These are phyloP conservation scores for Leishmania mexicana DNA, from an alignment of 208 protist genomes.

Conservation along the genomic window DNA sequence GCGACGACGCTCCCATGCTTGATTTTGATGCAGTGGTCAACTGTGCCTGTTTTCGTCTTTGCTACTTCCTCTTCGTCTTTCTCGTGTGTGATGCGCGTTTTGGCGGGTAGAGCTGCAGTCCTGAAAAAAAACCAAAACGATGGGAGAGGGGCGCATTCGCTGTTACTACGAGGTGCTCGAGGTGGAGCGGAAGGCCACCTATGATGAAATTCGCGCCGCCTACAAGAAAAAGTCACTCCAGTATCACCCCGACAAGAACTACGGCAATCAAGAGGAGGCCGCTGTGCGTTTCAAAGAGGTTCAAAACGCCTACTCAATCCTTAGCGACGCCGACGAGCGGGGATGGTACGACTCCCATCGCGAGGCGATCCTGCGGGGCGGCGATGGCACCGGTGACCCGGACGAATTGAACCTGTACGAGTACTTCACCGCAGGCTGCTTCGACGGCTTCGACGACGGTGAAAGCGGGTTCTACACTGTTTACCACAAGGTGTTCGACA, in stretches of 20 bases:
- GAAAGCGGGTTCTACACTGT: constrained; percentile 83
- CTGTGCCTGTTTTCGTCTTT: not conserved
- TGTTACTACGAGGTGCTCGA: constrained; percentile 92
- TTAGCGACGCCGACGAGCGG: constrained; percentile 85
- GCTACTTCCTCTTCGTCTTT: not conserved
- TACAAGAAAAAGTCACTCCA: constrained; percentile 89
- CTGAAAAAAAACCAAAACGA: constrained; percentile 2
- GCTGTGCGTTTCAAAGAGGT: constrained; percentile 86
- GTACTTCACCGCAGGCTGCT: constrained; percentile 86
- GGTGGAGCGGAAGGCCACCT: constrained; percentile 73
- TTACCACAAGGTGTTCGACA: constrained; percentile 77
- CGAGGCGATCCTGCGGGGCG: constrained; percentile 77
- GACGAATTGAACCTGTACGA: constrained; percentile 84
- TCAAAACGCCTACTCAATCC: constrained; percentile 89
- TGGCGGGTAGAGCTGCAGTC: not conserved
- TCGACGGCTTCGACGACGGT: constrained; percentile 75
- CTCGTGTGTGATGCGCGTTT: not conserved
- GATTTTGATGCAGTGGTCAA: not conserved
- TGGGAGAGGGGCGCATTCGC: constrained; percentile 51
- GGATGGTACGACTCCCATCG: constrained; percentile 93
- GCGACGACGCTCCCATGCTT: not conserved
- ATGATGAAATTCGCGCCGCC: constrained; percentile 80
- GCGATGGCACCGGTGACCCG: constrained; percentile 46
- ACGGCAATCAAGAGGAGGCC: constrained; percentile 76
- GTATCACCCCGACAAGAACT: constrained; percentile 93